Evolutionary conservation across 805 yeast species (phyloP), one percentile per base, ranked within the genome.

Genomic region (Geotrichum ghanense): DNA sequence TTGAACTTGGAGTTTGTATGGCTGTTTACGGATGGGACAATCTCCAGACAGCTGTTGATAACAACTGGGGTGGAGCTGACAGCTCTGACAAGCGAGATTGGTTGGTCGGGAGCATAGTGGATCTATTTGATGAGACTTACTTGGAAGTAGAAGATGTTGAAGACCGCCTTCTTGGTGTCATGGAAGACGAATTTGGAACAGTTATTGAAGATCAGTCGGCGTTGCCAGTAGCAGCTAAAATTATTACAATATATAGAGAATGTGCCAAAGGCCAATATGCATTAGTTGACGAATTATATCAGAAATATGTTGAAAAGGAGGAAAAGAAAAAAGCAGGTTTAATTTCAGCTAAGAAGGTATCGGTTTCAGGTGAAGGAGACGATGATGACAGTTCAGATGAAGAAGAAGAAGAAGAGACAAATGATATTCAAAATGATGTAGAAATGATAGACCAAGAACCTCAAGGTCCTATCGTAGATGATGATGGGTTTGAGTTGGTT

Each of bases 51-150:
- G 98, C 98, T 0, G 97, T 92, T 7, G 94, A 78, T 3, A 87
- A 85, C 61, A 70, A 73, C 24, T 92, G 98, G 97, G 99, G 98
- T 50, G 99, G 98, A 1, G 79, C 95, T 12, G 83, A 85, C 27
- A 81, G 95, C 12, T 77, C 74, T 0, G 97, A 85, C 34, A 92
- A 92, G 63, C 74, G 99, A 59, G 98, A 92, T 62, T 92, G 98
- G 98, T 74, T 90, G 52, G 77, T 85, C 3, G 94, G 86, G 3
- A 68, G 85, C 12, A 76, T 90, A 2, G 75, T 88, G 23, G 97
- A 87, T 27, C 70, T 88, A 45, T 92, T 90, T 59, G 70, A 66
- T 41, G 79, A 74, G 42, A 74, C 70, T 44, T 72, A 75, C 3
- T 84, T 90, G 3, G 97, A 88, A 56, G 70, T 83, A 2, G 79